phyloP scores from a whole-genome alignment of 169 alveolate species.

The Cytauxzoon felis region DNA sequence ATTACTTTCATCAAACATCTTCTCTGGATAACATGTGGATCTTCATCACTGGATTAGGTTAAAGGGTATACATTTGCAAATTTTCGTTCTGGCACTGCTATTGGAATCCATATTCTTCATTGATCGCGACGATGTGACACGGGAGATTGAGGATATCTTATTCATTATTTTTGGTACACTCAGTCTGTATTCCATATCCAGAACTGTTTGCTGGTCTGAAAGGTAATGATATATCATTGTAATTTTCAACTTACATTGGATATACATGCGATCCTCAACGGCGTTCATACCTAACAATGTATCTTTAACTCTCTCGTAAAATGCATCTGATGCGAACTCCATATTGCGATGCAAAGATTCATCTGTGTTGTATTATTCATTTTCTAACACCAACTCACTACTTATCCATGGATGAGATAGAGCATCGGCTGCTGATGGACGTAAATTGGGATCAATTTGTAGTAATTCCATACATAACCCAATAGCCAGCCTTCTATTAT shows the following conservation, averaged over 20 bases:
- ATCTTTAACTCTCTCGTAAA: slow-evolving; percentile 5
- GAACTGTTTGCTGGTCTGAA: too few species aligned
- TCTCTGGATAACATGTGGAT: too few species aligned
- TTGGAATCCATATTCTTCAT: too few species aligned
- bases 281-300: slow-evolving; percentile 11
- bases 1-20: too few species aligned
- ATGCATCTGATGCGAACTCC: background rate
- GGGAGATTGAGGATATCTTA: too few species aligned
- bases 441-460: background rate
- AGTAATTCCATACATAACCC: slow-evolving; percentile 19
- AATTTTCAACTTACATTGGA: slow-evolving; percentile 20
- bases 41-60: too few species aligned
- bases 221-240: too few species aligned
- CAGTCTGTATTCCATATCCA: too few species aligned
- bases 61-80: too few species aligned
- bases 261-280: slow-evolving; percentile 6
- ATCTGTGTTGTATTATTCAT: background rate
- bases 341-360: background rate
- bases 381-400: background rate
- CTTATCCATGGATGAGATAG: slow-evolving; percentile 19
- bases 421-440: slow-evolving; percentile 11
- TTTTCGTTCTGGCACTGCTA: too few species aligned
- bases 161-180: too few species aligned
- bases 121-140: too few species aligned
- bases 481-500: background rate